These are phyloP conservation scores for Russula emetica DNA, from an alignment of 768 basidiomycete genomes.

Conservation along the genomic window DNA sequence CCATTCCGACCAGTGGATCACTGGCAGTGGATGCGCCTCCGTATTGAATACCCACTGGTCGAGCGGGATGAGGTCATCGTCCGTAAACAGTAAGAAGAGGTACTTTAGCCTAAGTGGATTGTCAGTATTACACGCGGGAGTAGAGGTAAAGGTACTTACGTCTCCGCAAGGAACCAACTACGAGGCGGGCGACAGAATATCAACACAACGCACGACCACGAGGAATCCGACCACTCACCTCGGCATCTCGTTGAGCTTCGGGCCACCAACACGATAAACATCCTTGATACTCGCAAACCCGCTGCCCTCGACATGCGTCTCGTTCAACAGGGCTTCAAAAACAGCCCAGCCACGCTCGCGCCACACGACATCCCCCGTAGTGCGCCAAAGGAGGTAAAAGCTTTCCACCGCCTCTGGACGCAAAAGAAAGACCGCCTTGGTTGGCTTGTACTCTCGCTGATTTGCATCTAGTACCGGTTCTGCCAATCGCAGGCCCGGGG, in stretches of 20 bases:
- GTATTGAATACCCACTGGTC: slow-evolving; percentile 48
- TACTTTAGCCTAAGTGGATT: slow-evolving; percentile 55
- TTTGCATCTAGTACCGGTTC: not conserved
- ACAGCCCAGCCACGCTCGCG: slow-evolving; percentile 66
- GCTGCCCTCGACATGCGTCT: slow-evolving; percentile 53
- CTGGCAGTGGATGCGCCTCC: slow-evolving; percentile 71
- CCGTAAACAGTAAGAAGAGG: slow-evolving; percentile 61
- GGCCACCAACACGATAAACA: slow-evolving; percentile 44
- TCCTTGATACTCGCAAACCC: slow-evolving; percentile 52
- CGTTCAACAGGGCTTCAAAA: slow-evolving; percentile 59
- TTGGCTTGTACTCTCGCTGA: slow-evolving; percentile 50
- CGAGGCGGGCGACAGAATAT: not conserved
- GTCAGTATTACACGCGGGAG: not conserved
- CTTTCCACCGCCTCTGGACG: slow-evolving; percentile 74
- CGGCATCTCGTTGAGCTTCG: slow-evolving; percentile 56
- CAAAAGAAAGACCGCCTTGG: slow-evolving; percentile 49
- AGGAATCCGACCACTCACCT: slow-evolving; percentile 44
- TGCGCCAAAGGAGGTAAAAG: slow-evolving; percentile 65
- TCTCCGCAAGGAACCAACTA: slow-evolving; percentile 55
- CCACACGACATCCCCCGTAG: slow-evolving; percentile 65
- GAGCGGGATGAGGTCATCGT: slow-evolving; percentile 53
- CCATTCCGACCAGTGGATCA: slow-evolving; percentile 57
- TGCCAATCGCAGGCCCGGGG: slow-evolving; percentile 10
- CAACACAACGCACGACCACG: not conserved
- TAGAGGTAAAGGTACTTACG: slow-evolving; percentile 34